These are phyloP conservation scores for Stemphylium vesicarium DNA, from an alignment of 2,329 filamentous ascomycete genomes.

Conservation along the genomic window DNA sequence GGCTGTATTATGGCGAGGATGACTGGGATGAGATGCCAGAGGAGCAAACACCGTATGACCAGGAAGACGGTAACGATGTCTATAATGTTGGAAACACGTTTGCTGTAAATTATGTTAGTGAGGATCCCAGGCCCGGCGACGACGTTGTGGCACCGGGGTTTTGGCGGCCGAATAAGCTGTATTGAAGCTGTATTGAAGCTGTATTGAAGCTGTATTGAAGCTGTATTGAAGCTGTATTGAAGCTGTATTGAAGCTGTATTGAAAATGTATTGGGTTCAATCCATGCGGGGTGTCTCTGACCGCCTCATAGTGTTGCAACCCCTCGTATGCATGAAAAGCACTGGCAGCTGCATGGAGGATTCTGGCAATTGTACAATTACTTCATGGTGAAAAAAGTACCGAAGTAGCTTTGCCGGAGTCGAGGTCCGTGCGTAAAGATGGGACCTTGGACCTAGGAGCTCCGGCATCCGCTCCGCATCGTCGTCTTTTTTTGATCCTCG, in stretches of 20 bases:
- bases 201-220: conserved; percentile 50
- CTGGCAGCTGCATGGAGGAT: neutral
- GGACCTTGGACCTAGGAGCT: neutral
- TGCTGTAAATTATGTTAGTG: conserved; percentile 2
- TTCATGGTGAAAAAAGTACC: neutral
- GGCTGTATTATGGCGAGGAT: neutral
- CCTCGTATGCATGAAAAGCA: neutral
- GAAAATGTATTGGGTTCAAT: too few species aligned
- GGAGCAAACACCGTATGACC: neutral
- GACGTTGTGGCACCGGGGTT: conserved; percentile 42
- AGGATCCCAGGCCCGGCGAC: conserved; percentile 5
- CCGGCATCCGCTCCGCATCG: conserved; percentile 7
- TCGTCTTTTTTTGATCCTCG: conserved; percentile 32
- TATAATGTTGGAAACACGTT: neutral
- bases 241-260: conserved; percentile 48
- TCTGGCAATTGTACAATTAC: neutral
- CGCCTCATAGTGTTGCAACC: neutral
- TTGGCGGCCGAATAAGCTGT: conserved; percentile 55
- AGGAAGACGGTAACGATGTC: neutral
- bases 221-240: conserved; percentile 20
- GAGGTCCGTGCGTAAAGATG: conserved; percentile 20
- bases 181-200: conserved; percentile 39
- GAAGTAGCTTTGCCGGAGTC: neutral
- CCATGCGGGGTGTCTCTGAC: neutral
- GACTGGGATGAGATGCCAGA: conserved; percentile 5